phyloP scores from a whole-genome alignment of 2,329 filamentous ascomycete species.

The Didymella lethalis region DNA sequence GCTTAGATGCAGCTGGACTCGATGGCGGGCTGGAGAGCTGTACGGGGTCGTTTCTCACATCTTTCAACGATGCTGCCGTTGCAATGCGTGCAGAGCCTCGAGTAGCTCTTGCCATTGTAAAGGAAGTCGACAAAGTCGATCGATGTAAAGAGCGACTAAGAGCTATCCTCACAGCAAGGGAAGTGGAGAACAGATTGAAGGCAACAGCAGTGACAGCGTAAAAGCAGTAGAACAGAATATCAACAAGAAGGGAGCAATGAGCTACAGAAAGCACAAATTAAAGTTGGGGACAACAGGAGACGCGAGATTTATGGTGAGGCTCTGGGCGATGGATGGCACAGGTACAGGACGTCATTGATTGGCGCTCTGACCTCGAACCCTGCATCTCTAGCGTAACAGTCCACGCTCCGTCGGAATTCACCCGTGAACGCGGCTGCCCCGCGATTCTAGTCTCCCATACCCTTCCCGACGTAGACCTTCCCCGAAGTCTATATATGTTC shows the following conservation, averaged over 20 bases:
- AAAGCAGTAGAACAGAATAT: neutral
- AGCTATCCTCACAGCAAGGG: conserved; percentile 7
- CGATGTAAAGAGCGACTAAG: conserved; percentile 11
- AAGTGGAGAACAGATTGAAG: conserved; percentile 25
- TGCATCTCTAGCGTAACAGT: conserved; percentile 35
- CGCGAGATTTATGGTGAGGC: conserved; percentile 15
- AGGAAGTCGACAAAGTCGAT: conserved; percentile 1
- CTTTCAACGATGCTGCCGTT: conserved; percentile 18
- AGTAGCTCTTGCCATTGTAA: conserved; percentile 45
- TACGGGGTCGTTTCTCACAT: conserved; percentile 37
- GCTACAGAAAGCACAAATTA: neutral
- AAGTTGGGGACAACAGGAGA: neutral
- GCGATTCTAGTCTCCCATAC: conserved; percentile 22
- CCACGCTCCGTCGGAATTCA: conserved; percentile 15
- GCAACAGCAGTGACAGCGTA: conserved; percentile 4
- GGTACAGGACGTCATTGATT: conserved; percentile 43
- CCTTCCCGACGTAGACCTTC: conserved; percentile 1
- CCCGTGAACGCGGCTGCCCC: conserved; percentile 22
- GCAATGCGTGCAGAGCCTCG: conserved; percentile 36
- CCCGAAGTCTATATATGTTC: conserved; percentile 13
- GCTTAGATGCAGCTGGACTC: conserved; percentile 50
- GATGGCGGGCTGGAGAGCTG: conserved; percentile 57
- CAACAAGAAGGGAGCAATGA: neutral
- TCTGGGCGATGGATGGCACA: conserved; percentile 31
- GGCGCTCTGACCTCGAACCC: conserved; percentile 35